Evolutionary conservation across 495 filamentous ascomycete genomes (phyloP).

Genomic region (Corynascus novoguineensis): DNA sequence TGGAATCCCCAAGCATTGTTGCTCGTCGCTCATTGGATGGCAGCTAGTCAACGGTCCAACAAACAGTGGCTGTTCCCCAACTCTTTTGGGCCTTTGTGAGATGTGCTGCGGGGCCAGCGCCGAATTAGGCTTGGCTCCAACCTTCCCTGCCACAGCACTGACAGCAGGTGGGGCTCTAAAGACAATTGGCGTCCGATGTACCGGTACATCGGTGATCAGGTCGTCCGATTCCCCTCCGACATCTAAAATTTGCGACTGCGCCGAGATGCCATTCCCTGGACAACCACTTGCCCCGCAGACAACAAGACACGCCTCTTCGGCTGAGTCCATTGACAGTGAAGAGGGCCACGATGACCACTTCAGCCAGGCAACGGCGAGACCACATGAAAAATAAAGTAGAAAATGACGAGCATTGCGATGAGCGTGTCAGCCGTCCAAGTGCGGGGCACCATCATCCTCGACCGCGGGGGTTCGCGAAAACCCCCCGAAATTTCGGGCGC

Average conservation of each 20-base stretch:
- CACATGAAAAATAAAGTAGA: too few species aligned
- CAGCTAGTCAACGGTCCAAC: conserved; percentile 33
- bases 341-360: too few species aligned
- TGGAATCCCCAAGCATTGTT: conserved; percentile 26
- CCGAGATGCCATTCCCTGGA: not conserved
- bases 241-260: conserved; percentile 5
- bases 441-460: too few species aligned
- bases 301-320: too few species aligned
- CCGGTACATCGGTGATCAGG: conserved; percentile 24
- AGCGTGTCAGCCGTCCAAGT: too few species aligned
- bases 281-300: not conserved
- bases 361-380: too few species aligned
- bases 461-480: too few species aligned
- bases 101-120: conserved; percentile 28
- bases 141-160: conserved; percentile 17
- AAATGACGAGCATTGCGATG: too few species aligned
- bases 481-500: conserved; percentile 5
- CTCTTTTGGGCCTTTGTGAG: conserved; percentile 35
- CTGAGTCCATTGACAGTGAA: too few species aligned
- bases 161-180: conserved; percentile 18
- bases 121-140: conserved; percentile 15
- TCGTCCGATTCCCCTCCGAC: conserved; percentile 19
- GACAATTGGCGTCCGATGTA: conserved; percentile 22
- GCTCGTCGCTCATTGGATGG: conserved; percentile 25
- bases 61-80: conserved; percentile 31